phyloP scores from a whole-genome alignment of 228 moss, liverwort and hornwort species.

The Sphagnum magellanicum region DNA sequence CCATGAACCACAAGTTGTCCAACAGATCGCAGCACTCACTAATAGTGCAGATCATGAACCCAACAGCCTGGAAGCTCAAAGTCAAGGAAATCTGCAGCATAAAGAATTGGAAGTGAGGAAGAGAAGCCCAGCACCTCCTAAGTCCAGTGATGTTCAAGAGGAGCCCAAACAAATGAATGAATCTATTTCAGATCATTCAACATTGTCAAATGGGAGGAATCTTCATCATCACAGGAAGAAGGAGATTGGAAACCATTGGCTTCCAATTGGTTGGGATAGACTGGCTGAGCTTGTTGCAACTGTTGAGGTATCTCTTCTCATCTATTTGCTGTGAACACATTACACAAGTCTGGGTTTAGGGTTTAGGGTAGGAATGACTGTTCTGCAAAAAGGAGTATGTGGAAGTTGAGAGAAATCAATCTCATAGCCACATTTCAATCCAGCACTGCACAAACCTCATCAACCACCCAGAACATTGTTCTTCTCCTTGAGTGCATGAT shows the following conservation, averaged over 20 bases:
- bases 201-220: not conserved
- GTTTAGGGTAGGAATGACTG: not conserved
- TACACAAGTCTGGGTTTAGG: not conserved
- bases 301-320: slow-evolving; percentile 26
- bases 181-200: not conserved
- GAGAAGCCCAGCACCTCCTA: not conserved
- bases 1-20: slow-evolving; percentile 7
- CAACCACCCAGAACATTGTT: not conserved
- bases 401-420: not conserved
- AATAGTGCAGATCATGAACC: not conserved
- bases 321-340: not conserved
- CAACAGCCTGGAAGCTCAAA: not conserved
- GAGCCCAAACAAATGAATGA: not conserved
- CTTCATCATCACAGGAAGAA: slow-evolving; percentile 19
- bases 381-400: not conserved
- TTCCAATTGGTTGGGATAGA: slow-evolving; percentile 80
- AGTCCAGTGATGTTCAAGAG: not conserved
- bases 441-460: not conserved
- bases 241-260: slow-evolving; percentile 42
- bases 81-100: too few species aligned
- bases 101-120: not conserved
- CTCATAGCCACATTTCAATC: not conserved
- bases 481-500: not conserved
- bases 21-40: not conserved
- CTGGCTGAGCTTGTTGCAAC: slow-evolving; percentile 52